A percentile compares a stretch with the other conserved stretches of the same genome.
These are phyloP conservation scores for Trypanosoma scelopori DNA, from an alignment of 208 protist genomes.

Conservation along the genomic window DNA sequence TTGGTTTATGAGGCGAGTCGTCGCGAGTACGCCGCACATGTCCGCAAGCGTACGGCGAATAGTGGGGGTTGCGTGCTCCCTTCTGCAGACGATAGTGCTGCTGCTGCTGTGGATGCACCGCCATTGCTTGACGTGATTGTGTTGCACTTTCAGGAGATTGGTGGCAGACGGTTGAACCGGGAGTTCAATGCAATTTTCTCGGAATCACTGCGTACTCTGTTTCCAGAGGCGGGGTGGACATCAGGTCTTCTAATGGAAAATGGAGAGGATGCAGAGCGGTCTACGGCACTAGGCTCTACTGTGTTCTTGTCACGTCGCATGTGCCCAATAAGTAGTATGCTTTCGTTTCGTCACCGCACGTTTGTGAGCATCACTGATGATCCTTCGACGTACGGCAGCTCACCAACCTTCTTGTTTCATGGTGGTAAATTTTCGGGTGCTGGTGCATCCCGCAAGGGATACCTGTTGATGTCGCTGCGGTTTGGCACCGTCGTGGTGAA, in stretches of 20 bases:
- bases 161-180: constrained; percentile 57
- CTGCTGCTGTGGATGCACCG: constrained; percentile 11
- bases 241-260: constrained; percentile 75
- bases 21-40: constrained; percentile 21
- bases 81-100: constrained; percentile 2
- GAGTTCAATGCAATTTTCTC: constrained; percentile 58
- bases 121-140: constrained; percentile 77
- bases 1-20: constrained; percentile 53
- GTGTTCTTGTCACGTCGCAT: constrained; percentile 77
- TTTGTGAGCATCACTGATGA: constrained; percentile 77
- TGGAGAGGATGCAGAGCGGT: constrained; percentile 33
- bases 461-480: constrained; percentile 69
- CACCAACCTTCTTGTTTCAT: constrained; percentile 48
- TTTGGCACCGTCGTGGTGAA: constrained; percentile 64
- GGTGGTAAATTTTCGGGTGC: constrained; percentile 59
- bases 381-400: constrained; percentile 69
- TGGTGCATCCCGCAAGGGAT: constrained; percentile 69
- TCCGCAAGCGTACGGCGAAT: constrained; percentile 18
- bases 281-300: constrained; percentile 70
- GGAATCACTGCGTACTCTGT: constrained; percentile 37
- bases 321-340: constrained; percentile 67
- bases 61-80: neutral
- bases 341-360: constrained; percentile 75
- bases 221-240: constrained; percentile 76
- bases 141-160: constrained; percentile 85